Evolutionary conservation across 441 rosid genomes (phyloP), one percentile per base, ranked within the genome.

Genomic region (Adansonia rubrostipa): DNA sequence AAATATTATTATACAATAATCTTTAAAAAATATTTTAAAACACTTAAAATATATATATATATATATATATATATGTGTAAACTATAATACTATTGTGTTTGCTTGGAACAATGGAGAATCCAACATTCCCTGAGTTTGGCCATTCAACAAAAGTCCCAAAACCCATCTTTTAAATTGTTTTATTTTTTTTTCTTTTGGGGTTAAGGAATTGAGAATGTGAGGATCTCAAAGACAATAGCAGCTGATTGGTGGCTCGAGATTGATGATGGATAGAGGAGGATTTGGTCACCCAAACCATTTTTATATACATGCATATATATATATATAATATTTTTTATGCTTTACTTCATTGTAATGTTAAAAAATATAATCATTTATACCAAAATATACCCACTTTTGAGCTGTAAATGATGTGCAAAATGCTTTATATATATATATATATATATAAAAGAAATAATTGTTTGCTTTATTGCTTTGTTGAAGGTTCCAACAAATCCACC

Each of bases 51-150:
- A 28, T 28, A 28, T 28, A 28, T 28, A 28, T 2, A 28, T 28
- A 28, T 2, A 28, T 28, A 28, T 28, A 28, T 28, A 28, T 28
- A 28, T 2, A 28, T 28, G 36, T 28, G 2, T 28, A 28, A 28
- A 28, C 36, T 28, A 28, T 28, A 28, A 28, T 28, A 28, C 36
- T 28, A 10, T n/a, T 22, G 57, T 22, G 10, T 71, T 74, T 78
- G 81, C 77, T 71, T 84, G 77, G 75, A 77, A 60, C 65, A 78
- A 70, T 6, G 81, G 81, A 84, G 86, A 87, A 83, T 85, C 85
- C 81, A 81, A 88, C 85, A 89, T 87, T 82, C 88, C 71, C 76
- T 77, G 79, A 78, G 79, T 78, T 70, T 82, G 86, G 85, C 85
- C 90, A 86, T 80, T 19, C 78, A 83, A 78, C 57, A 82, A 83